Evolutionary conservation across 805 yeast genomes (phyloP).

Genomic region (Yamadazyma scolyti): DNA sequence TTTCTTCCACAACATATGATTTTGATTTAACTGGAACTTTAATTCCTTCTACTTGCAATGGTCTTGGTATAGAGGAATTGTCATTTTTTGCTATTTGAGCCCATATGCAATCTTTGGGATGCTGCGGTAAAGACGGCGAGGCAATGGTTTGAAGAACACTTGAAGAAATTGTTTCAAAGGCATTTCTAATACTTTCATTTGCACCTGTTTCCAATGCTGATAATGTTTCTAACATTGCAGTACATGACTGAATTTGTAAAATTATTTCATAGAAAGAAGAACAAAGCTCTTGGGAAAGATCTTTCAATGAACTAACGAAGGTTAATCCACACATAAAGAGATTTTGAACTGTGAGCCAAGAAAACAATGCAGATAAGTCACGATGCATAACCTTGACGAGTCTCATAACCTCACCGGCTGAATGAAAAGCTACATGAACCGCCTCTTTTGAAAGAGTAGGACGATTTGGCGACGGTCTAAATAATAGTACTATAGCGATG

Average conservation of each 20-base stretch:
- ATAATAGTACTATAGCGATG: constrained; percentile 10
- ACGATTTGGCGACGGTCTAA: constrained; percentile 12
- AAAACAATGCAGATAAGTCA: constrained; percentile 11
- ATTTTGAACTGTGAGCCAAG: constrained; percentile 13
- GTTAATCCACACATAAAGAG: constrained; percentile 14
- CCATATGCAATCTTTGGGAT: constrained; percentile 9
- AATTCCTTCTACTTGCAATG: constrained; percentile 6
- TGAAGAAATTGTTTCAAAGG: constrained; percentile 12
- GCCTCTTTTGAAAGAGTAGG: constrained; percentile 9
- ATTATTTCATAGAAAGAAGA: constrained; percentile 10
- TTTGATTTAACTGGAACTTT: constrained; percentile 5
- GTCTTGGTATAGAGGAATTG: constrained; percentile 5
- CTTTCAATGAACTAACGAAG: constrained; percentile 11
- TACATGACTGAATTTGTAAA: constrained; percentile 11
- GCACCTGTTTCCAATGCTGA: constrained; percentile 12
- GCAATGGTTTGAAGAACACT: constrained; percentile 9
- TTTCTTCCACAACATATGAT: constrained; percentile 1
- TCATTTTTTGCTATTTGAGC: constrained; percentile 10
- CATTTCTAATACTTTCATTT: constrained; percentile 11
- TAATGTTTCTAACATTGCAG: constrained; percentile 11
- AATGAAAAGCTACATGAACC: constrained; percentile 11
- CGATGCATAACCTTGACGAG: constrained; percentile 11
- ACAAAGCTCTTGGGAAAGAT: constrained; percentile 8
- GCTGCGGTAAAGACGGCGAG: constrained; percentile 7
- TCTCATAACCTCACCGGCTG: constrained; percentile 13